Evolutionary conservation across 2,329 filamentous ascomycete genomes (phyloP), one percentile per base, ranked within the genome.

Genomic region (Cercospora sojina): DNA sequence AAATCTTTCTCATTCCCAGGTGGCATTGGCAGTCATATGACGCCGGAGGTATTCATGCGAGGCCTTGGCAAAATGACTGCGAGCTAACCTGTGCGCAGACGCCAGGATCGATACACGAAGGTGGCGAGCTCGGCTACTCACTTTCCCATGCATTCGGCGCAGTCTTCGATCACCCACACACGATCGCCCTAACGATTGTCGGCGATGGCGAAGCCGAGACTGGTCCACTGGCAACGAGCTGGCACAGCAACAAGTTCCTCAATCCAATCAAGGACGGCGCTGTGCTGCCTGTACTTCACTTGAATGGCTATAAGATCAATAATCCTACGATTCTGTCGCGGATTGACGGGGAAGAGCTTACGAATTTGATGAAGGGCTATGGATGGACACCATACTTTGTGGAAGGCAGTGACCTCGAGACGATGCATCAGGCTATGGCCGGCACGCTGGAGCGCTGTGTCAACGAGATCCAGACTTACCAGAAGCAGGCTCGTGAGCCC

Each of bases 241-340:
- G 91, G 91, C 91, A 93, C 79, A 90, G 88, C 79, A 93, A 86
- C 75, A 93, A 93, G 77, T 93, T 92, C 79, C 83, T 93, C 70
- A 92, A 93, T 75, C 91, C 91, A 4, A 89, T 91, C 71, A 89
- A 86, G 0, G 90, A 93, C 73, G 91, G 91, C 31, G 91, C 90
- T 41, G 91, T 93, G 7, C 83, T 93, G 1, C 91, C 91, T 0
- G 87, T 93, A 5, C 83, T 93, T 10, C 90, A 93, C 77, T 83
- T 93, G 35, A 93, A 93, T 73, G 91, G 91, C 56, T 93, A 93
- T 84, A 93, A 93, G 83, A 93, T 93, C 82, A 91, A 91, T 82
- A 91, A 92, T 78, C 90, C 90, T 8, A 93, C 88, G 5, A 75
- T 93, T 0, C 84, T 93, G 16, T 87, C 90, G 13, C 87, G 91